Evolutionary conservation across 176 grass and related monocot genomes (phyloP).

Genomic region (Avena atlantica): DNA sequence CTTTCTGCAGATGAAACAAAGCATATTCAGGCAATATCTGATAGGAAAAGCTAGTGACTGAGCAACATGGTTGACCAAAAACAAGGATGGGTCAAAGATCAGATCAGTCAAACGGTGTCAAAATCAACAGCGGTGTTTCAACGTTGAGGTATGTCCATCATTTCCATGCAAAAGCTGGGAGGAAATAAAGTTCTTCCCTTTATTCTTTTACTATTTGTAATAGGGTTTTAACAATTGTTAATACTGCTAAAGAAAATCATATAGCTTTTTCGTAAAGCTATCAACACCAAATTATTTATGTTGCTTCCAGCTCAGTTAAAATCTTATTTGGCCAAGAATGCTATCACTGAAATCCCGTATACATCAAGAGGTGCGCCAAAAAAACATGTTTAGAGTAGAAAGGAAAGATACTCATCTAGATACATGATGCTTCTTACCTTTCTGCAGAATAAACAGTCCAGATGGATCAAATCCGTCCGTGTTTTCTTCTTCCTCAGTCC

Average conservation of each 20-base stretch:
- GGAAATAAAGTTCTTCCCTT: neutral
- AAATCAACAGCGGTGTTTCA: neutral
- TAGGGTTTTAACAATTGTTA: neutral
- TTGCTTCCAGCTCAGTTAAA: neutral
- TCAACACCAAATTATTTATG: neutral
- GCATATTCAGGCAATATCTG: slow-evolving; percentile 17
- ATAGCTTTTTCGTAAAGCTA: neutral
- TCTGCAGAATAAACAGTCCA: slow-evolving; percentile 86
- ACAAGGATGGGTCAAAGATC: neutral
- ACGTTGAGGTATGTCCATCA: neutral
- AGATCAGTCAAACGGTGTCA: neutral
- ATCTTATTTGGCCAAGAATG: neutral
- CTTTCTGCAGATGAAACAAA: slow-evolving; percentile 65
- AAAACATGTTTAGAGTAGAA: neutral
- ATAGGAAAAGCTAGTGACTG: neutral
- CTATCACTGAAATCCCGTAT: neutral
- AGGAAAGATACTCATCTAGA: neutral
- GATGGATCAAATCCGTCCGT: slow-evolving; percentile 83
- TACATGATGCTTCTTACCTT: slow-evolving; percentile 51
- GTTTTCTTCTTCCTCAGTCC: slow-evolving; percentile 71
- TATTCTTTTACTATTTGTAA: neutral
- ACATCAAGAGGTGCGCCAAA: neutral
- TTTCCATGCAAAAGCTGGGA: neutral
- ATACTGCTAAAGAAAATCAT: neutral
- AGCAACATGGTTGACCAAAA: neutral